Base-by-base conservation (phyloP, 768 basidiomycete genomes). In the Xanthoconium purpureum region DNA sequence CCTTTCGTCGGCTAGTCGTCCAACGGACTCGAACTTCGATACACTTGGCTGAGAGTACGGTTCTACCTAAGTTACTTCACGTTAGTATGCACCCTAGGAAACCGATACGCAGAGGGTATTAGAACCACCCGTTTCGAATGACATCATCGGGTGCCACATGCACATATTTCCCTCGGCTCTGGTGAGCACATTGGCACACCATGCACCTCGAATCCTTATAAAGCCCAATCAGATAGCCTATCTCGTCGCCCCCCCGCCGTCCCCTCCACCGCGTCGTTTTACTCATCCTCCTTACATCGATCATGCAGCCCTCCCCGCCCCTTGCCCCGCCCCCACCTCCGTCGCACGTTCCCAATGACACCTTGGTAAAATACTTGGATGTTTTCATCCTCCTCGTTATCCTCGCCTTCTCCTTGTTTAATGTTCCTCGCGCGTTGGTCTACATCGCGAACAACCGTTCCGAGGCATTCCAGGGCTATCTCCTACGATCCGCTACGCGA, bases 401-500 rank as follows among this genome's bases (percentile, higher is more conserved):
- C 37, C 73, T 68, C 0, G 33, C 74, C 33, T 68, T 80, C 45
- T 69, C 75, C 53, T 64, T 83, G 12, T 63, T 76, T 52, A 72
- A 77, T n/a, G 59, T 82, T 18, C 84, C 84, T 29, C 78, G 80
- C 32, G 70, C 72, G 12, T 46, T 83, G 29, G 77, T 77, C 36
- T 79, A 84, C 47, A 71, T 84, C 60, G 80, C 78, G 54, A 75
- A 75, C 14, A 50, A 65, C 40, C 60, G 71, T 20, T 75, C 77
- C 9, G 78, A 82, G 57, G 80, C 78, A 78, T 65, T 70, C 33
- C 75, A 70, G 35, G 84, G 84, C 10, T 77, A 78, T 63, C 59
- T 85, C 57, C 65, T 86, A 24, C 73, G 72, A 15, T 55, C 57
- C 6, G 38, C 61, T 30, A 48, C 44, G 24, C 52, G 38, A 11